Percentiles rank a stretch among this genome's conserved stretches.
phyloP scores from a whole-genome alignment of 306 rosid genomes.

The Ormosia semicastrata region DNA sequence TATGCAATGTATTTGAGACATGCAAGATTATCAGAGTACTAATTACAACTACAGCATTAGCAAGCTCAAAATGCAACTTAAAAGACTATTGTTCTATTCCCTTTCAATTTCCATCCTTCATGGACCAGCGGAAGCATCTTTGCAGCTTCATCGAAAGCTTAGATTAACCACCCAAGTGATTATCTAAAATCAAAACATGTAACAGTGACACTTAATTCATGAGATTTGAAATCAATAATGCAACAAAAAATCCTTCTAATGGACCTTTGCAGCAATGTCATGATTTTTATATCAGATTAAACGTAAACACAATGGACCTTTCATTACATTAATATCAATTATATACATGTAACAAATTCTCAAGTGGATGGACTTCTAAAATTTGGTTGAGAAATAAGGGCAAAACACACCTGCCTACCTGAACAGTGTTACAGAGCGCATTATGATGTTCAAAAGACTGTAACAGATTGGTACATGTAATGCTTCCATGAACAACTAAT shows the following conservation, averaged over 20 bases:
- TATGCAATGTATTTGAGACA: conserved; percentile 1
- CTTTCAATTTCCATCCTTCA: neutral
- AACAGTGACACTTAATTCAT: neutral
- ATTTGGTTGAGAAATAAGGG: neutral
- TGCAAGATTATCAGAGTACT: neutral
- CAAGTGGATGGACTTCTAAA: neutral
- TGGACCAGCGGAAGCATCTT: neutral
- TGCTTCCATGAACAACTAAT: neutral
- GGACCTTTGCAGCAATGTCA: neutral
- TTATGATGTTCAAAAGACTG: neutral
- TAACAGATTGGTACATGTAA: neutral
- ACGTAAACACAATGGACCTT: neutral
- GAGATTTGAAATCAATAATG: conserved; percentile 10
- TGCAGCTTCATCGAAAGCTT: neutral
- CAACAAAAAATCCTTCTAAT: neutral
- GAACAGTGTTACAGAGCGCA: neutral
- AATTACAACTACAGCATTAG: neutral
- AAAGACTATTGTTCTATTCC: neutral
- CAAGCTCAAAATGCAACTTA: neutral
- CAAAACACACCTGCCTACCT: neutral
- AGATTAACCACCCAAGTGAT: neutral
- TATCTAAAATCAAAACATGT: neutral
- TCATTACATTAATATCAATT: neutral
- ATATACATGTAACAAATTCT: neutral
- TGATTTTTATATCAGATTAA: neutral